Base-by-base conservation (phyloP, 179 eudicot genomes). In the Beta lomatogona region DNA sequence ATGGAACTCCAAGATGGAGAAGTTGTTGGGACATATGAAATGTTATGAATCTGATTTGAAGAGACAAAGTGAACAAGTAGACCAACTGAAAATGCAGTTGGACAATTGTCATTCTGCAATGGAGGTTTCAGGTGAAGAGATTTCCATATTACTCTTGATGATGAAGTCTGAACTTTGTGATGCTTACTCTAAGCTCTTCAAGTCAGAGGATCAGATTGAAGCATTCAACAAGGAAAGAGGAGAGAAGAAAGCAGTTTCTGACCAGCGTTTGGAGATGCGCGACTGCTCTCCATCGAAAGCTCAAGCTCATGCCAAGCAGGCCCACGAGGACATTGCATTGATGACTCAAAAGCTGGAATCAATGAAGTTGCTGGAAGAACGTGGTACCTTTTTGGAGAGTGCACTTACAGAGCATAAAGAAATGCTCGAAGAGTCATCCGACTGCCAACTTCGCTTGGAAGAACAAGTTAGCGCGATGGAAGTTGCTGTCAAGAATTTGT, bases 121-220 rank as follows among this genome's bases (percentile, higher is more conserved):
- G 72, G 92, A 86, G 86, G 82, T 88, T 71, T 87, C 93, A 71
- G 89, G 87, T 79, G 92, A 89, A 86, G 99, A 94, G 84, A 85
- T 77, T 58, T 88, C 97, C 25, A 79, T 96, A 60, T 80, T 91
- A 74, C 80, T 91, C 46, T 78, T 92, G 86, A 90, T 91, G 70
- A 71, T 94, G 87, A 91, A 88, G 79, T 91, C 93, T 16, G 92
- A 85, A 88, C 82, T 93, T 73, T 70, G 83, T 55, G 85, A 80
- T 77, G 89, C 87, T 82, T 84, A 79, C 76, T 83, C 85, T 15
- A 83, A 86, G 57, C 71, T 91, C 50, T 73, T 50, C 73, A 74
- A 77, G 77, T 82, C 82, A 73, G 89, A 86, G 83, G 69, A 77
- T 73, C 88, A 81, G 78, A 53, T 77, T 64, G 85, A 85, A 81